Conservation (phyloP, 2,329 filamentous ascomycete genomes). For the Xylariales sp. region DNA sequence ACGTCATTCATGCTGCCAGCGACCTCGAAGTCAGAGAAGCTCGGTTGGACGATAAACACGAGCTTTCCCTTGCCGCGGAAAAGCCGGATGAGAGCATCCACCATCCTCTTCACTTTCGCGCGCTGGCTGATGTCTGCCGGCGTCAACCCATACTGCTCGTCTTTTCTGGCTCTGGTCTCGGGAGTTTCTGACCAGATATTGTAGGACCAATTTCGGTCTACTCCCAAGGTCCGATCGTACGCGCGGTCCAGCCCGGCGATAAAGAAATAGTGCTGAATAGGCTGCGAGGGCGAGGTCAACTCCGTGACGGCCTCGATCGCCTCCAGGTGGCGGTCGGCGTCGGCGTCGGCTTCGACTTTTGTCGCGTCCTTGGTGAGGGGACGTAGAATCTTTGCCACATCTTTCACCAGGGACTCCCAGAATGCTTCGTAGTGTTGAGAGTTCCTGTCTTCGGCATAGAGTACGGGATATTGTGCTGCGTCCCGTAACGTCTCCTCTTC, state of each 20-base stretch:
- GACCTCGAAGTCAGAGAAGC: neutral
- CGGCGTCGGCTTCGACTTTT: neutral
- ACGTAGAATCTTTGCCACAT: neutral
- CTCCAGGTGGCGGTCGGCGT: neutral
- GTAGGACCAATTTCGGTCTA: too few species aligned
- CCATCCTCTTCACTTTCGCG: neutral
- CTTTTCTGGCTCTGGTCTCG: neutral
- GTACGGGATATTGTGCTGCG: neutral
- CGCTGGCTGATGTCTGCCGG: neutral
- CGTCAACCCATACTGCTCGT: neutral
- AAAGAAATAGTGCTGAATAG: neutral
- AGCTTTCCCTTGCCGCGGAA: neutral
- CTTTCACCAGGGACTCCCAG: neutral
- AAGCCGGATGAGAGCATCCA: neutral
- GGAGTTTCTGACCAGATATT: neutral
- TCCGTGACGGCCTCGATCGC: neutral
- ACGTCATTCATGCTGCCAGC: neutral
- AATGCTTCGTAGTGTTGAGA: neutral
- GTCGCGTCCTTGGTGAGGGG: neutral
- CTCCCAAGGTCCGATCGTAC: neutral
- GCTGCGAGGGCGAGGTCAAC: neutral
- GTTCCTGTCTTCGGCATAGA: neutral
- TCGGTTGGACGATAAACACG: neutral
- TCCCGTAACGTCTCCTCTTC: neutral
- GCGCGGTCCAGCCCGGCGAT: constrained; percentile 6